A percentile compares a stretch with the other conserved stretches of the same genome.
Conservation (phyloP, 73 alveolate genomes). For the Tetrahymena borealis region DNA sequence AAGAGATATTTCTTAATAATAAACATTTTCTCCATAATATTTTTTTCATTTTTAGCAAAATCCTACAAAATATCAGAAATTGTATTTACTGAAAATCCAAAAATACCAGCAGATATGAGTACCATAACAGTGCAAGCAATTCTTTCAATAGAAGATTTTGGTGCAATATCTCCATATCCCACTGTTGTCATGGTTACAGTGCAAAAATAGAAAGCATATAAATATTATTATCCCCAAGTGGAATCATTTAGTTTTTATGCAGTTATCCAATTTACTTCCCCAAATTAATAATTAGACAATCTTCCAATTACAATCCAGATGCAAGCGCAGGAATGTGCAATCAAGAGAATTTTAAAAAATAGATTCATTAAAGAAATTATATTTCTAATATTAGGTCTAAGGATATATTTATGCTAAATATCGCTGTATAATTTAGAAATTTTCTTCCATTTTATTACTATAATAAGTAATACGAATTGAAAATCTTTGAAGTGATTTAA, state of each 20-base stretch:
- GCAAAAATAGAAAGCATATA: slow-evolving; percentile 22
- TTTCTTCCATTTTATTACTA: neutral
- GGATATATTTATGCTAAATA: neutral
- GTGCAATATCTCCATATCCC: slow-evolving; percentile 38
- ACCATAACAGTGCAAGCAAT: neutral
- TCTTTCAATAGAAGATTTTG: neutral
- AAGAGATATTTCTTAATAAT: neutral
- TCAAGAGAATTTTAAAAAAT: neutral
- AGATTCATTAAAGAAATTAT: neutral
- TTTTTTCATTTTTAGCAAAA: neutral
- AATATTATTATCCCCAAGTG: neutral
- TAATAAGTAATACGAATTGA: neutral
- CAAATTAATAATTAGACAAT: neutral
- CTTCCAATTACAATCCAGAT: neutral
- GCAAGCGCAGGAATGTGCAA: neutral
- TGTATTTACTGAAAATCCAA: neutral
- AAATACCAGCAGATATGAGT: neutral
- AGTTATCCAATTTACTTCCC: neutral
- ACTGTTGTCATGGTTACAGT: slow-evolving; percentile 33
- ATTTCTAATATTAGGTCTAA: neutral
- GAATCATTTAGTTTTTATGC: neutral
- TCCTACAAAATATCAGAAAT: neutral
- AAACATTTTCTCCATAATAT: neutral
- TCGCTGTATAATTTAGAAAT: neutral
- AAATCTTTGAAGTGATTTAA: neutral